Base-by-base conservation (phyloP, 1,284 basidiomycete species). In the Abortiporus biennis region DNA sequence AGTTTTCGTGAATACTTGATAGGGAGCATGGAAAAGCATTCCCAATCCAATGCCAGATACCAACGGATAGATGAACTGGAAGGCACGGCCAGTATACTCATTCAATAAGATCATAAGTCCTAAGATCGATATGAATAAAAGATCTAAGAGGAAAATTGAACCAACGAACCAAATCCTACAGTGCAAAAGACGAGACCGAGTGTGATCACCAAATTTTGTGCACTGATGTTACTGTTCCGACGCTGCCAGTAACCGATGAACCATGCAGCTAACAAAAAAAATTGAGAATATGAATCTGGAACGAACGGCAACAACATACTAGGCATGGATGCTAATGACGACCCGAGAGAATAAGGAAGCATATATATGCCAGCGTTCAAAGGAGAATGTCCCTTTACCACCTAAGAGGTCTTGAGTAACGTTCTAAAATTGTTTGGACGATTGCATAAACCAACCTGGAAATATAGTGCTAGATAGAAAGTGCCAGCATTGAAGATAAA, bases 1-100 rank as follows among this genome's bases (percentile, higher is more conserved):
- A 13, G 80, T 74, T 46, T 69, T 71, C 34, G 74, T 75, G 57
- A 89, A 85, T 12, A 87, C 72, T 55, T 87, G 84, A 55, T 85
- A 87, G 6, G 86, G 87, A 1, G 85, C 76, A 58, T 88, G 85
- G 60, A 89, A 88, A 20, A 88, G 64, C 74, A 88, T 80, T 34
- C 87, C 87, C 42, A 90, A 59, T 12, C 86, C 87, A 38, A 85
- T 61, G n/a, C 86, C 87, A 42, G 82, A 74, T 44, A 86, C 66
- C 33, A 89, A 61, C 8, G 83, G 80, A 58, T 74, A 80, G 15
- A 71, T 45, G 29, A 65, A 57, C 57, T 85, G 78, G 33, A 66
- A 50, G 25, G 59, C 51, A 25, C 63, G 56, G 32, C 58, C 54
- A 12, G 82, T 71, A 37, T 65, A 52, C 45, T 78, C 75, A 47